Evolutionary conservation across 306 rosid species (phyloP), one percentile per base, ranked within the genome.

Genomic region (Malus orientalis): DNA sequence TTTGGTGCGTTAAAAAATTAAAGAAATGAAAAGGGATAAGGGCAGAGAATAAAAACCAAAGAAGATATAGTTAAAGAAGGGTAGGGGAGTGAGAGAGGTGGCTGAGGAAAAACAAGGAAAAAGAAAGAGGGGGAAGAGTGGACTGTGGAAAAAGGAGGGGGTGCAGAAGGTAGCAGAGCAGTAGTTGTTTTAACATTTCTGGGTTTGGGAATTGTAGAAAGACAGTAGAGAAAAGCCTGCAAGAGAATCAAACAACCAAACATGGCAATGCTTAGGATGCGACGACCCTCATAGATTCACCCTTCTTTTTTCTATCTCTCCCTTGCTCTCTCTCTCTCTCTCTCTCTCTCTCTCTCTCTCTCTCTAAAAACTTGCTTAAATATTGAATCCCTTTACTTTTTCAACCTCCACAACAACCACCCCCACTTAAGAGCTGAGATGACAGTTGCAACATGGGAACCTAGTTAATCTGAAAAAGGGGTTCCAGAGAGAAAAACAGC

Each of bases 241-340:
- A 82, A 85, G 78, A 84, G 80, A 89, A 85, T 82, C 91, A 78
- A 16, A 88, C 82, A 70, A 72, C 98, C 82, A 88, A 86, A 89
- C 93, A 81, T 88, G 84, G 96, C 69, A 91, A 89, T 78, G 86
- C 90, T 82, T 87, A 89, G 84, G 89, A 88, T 84, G 40, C 67
- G 69, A 82, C 53, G 51, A 82, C 78, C 79, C 64, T 33, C 74
- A 55, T 81, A 86, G 81, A 89, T 85, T 89, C 84, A 80, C 77
- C 57, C 13, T 68, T 61, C 36, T 62, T 70, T 58, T 15, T n/a
- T 11, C 32, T 30, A 4, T 66, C 63, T 36, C 1, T 33, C 42
- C 66, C 19, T 49, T 30, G 32, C 23, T 22, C 23, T 22, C 23
- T 22, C 32, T 30, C 32, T 30, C 80, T 58, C 70, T 76, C 38